These are phyloP conservation scores for Millerozyma miso DNA, from an alignment of 805 yeast species.

Conservation along the genomic window DNA sequence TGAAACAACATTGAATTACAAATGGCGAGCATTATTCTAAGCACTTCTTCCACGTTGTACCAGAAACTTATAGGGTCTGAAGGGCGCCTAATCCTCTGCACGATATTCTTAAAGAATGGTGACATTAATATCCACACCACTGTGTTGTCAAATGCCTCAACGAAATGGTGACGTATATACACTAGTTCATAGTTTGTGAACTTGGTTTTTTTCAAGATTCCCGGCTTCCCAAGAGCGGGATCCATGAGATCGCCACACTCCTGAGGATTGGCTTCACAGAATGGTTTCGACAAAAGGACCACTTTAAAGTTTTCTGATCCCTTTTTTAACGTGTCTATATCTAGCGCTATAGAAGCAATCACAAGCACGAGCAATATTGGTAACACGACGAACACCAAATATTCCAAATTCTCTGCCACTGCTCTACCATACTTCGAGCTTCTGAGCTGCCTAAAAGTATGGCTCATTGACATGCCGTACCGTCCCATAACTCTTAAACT, in stretches of 20 bases:
- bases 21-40: constrained; percentile 13
- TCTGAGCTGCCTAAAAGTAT: background rate
- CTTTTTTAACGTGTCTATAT: constrained; percentile 12
- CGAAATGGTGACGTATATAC: constrained; percentile 12
- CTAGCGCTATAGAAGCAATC: constrained; percentile 9
- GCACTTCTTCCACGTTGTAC: constrained; percentile 10
- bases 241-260: constrained; percentile 7
- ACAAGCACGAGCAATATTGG: constrained; percentile 9
- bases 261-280: constrained; percentile 11
- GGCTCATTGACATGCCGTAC: background rate
- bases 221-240: constrained; percentile 5
- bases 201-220: constrained; percentile 5
- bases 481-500: too few relatives aligned
- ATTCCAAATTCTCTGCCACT: constrained; percentile 5
- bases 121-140: constrained; percentile 1
- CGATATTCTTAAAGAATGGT: background rate
- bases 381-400: constrained; percentile 4
- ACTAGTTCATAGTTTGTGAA: constrained; percentile 14
- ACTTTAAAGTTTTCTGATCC: constrained; percentile 11
- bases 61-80: constrained; percentile 4
- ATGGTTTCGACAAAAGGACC: constrained; percentile 9
- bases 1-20: constrained; percentile 14
- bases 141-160: constrained; percentile 7
- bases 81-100: background rate
- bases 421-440: background rate